These are phyloP conservation scores for Cordyceps javanica DNA, from an alignment of 2,329 filamentous ascomycete species.

Conservation along the genomic window DNA sequence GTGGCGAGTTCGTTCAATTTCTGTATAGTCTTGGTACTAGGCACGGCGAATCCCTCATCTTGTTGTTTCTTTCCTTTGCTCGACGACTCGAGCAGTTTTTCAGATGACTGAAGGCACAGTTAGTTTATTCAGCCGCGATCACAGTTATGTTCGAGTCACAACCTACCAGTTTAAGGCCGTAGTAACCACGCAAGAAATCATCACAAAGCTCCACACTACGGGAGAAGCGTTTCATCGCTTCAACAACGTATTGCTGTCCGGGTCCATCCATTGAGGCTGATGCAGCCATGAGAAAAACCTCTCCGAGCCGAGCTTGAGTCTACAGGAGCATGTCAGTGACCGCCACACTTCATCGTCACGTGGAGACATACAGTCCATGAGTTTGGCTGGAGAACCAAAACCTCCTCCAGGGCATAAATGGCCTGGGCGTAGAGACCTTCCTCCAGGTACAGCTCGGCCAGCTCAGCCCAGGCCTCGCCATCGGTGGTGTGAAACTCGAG, in stretches of 20 bases:
- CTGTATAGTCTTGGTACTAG: constrained; percentile 53
- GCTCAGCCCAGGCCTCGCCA: constrained; percentile 86
- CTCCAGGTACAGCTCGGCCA: constrained; percentile 77
- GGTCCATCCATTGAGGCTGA: constrained; percentile 36
- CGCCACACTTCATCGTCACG: not conserved
- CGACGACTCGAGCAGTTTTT: constrained; percentile 40
- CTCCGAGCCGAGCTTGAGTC: constrained; percentile 83
- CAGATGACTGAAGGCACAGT: constrained; percentile 36
- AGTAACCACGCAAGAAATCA: constrained; percentile 85
- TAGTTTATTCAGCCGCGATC: constrained; percentile 11
- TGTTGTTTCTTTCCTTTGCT: constrained; percentile 38
- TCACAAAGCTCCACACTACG: constrained; percentile 91
- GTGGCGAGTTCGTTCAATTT: constrained; percentile 68
- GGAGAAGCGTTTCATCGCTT: constrained; percentile 78
- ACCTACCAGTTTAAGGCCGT: constrained; percentile 73
- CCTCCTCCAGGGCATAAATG: constrained; percentile 84
- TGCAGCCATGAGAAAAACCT: constrained; percentile 69
- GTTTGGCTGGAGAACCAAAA: constrained; percentile 78
- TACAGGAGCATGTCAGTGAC: constrained; percentile 28
- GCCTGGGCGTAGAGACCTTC: constrained; percentile 78
- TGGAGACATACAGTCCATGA: constrained; percentile 79
- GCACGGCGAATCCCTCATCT: constrained; percentile 48
- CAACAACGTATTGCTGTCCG: constrained; percentile 52
- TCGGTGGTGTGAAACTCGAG: constrained; percentile 84
- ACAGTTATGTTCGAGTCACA: not conserved